Percentiles rank a stretch among this genome's conserved stretches.
These are phyloP conservation scores for Vitis hybrid DNA, from an alignment of 177 flowering plant species.

Conservation along the genomic window DNA sequence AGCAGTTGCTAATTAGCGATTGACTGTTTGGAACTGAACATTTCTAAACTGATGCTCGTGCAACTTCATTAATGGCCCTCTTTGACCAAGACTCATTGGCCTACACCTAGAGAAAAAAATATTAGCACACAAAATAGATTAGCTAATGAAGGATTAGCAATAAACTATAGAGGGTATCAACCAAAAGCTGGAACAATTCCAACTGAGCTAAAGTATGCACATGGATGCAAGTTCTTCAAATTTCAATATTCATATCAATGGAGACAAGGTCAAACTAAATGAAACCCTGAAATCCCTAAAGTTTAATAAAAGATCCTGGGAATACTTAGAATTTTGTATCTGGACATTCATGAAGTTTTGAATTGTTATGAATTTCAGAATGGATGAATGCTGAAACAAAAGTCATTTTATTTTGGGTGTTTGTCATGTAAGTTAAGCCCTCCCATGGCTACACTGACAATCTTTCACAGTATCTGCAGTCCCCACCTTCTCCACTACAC, in stretches of 20 bases:
- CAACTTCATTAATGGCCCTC: background rate
- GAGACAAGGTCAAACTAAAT: no score
- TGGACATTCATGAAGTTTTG: background rate
- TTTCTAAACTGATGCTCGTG: background rate
- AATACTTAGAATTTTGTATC: background rate
- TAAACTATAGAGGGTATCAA: background rate
- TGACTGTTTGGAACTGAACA: background rate
- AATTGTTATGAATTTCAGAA: background rate
- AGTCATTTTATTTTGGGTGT: no score
- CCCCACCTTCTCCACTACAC: background rate
- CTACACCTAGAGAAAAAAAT: background rate
- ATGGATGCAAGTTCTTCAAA: background rate
- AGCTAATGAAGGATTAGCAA: slow-evolving; percentile 1
- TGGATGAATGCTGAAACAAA: background rate
- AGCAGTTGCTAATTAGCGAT: background rate
- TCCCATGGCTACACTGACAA: background rate
- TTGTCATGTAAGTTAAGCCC: background rate
- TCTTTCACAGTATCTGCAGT: background rate
- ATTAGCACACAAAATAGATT: background rate
- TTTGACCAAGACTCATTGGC: slow-evolving; percentile 1
- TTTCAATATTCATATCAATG: background rate
- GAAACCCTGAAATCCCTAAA: background rate
- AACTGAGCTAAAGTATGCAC: background rate
- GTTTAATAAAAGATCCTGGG: background rate
- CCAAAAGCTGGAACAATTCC: background rate